phyloP scores from a whole-genome alignment of 2,329 filamentous ascomycete genomes.

The Cladosporium sp. region DNA sequence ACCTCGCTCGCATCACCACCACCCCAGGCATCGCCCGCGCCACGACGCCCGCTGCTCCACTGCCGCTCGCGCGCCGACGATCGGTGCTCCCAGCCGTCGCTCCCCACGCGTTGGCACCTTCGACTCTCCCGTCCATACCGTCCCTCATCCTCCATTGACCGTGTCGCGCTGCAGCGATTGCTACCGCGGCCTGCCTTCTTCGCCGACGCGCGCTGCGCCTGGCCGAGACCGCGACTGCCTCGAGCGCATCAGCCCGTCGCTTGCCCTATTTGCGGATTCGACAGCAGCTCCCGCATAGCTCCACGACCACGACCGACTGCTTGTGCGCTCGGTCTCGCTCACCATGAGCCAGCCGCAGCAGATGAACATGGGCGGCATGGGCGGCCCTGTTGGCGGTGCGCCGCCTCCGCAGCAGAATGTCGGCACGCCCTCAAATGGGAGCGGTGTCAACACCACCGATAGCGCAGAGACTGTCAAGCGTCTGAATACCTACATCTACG shows the following conservation, averaged over 20 bases:
- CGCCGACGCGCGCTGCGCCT: constrained; percentile 12
- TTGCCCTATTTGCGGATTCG: background rate
- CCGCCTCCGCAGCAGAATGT: constrained; percentile 41
- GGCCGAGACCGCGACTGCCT: constrained; percentile 1
- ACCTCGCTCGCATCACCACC: background rate
- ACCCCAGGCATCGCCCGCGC: background rate
- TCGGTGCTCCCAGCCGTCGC: background rate
- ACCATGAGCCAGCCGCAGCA: constrained; percentile 57
- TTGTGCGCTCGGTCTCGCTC: constrained; percentile 13
- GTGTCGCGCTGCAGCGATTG: background rate
- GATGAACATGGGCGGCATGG: constrained; percentile 66
- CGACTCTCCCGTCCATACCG: background rate
- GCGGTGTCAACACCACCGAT: constrained; percentile 16
- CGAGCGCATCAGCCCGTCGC: constrained; percentile 2
- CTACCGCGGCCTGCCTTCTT: background rate
- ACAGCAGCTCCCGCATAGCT: background rate
- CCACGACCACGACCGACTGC: background rate
- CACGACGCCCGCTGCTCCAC: background rate
- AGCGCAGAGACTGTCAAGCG: constrained; percentile 53
- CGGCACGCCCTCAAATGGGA: constrained; percentile 26
- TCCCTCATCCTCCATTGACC: background rate
- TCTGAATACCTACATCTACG: constrained; percentile 86
- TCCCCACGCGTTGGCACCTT: constrained; percentile 3
- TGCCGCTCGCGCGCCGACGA: background rate
- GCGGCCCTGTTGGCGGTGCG: constrained; percentile 60